Base-by-base conservation (phyloP, 2,329 filamentous ascomycete genomes). In the Didymosphaeria variabile region DNA sequence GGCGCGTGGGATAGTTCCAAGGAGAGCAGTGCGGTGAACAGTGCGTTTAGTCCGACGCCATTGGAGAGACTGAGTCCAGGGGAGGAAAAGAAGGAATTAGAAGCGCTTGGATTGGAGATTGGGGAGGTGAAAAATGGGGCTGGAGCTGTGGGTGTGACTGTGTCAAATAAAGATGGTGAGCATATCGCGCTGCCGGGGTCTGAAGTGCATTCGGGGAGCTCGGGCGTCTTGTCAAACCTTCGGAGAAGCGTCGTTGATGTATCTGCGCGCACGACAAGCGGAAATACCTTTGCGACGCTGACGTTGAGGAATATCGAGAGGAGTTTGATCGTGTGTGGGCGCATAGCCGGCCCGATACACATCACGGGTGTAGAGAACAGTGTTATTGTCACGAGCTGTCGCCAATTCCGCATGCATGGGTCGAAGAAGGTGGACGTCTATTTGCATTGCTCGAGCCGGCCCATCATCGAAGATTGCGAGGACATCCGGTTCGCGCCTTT, bases 321-420 rank as follows among this genome's bases (percentile, higher is more conserved):
- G 46, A 91, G 90, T 53, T 81, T 98, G 19, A 82, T 99, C 29
- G 81, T 97, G 15, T 91, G 90, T 42, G 93, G 94, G 0, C 87
- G 88, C 58, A 91, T 97, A 6, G 84, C 86, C 44, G 95, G 95
- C 0, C 88, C 95, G 0, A 88, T 90, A 9, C 94, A 98, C 74
- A 86, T 98, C 55, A 98, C 94, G 0, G 86, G 84, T 0, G 81
- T 97, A 1, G 81, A 84, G 54, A 83, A 92, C 69, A 91, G 89
- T 64, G 86, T 93, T n/a, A 88, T 97, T 0, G 88, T 97, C 2
- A 85, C 87, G 7, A 45, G 66, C 8, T 91, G 92, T 55, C 86
- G 91, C n/a, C 95, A 99, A 78, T 93, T 97, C 71, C 87, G 95
- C 23, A 94, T 99, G 82, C 95, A 99, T 76, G 91, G 94, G 67